These are phyloP conservation scores for Alternaria alternata DNA, from an alignment of 2,329 filamentous ascomycete species.

Conservation along the genomic window DNA sequence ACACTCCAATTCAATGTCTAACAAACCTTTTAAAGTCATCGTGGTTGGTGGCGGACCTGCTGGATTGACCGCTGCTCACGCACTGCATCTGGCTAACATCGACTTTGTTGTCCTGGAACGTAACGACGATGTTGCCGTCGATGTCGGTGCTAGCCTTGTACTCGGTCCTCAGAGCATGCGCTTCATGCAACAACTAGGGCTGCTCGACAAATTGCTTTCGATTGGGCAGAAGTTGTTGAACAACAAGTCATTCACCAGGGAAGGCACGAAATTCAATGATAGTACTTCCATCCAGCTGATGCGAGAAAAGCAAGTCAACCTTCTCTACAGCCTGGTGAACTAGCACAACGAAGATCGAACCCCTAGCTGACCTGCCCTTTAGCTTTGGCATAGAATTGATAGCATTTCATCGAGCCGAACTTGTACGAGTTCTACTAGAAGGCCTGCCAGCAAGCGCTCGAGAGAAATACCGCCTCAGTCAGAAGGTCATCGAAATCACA, in stretches of 20 bases:
- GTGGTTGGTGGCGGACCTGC: not conserved
- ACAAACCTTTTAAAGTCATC: not conserved
- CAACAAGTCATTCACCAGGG: not conserved
- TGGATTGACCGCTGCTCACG: not conserved
- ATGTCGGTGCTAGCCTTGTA: slow-evolving; percentile 3
- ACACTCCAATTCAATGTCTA: not conserved
- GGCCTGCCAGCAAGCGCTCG: not conserved
- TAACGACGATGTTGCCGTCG: not conserved
- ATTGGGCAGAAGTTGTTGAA: not conserved
- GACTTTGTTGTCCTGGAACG: slow-evolving; percentile 6
- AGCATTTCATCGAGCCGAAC: slow-evolving; percentile 2
- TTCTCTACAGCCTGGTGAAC: not conserved
- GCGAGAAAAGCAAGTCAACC: not conserved
- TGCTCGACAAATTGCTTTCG: slow-evolving; percentile 2
- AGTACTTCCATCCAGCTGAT: not conserved
- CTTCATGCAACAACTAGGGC: slow-evolving; percentile 1
- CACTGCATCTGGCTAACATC: not conserved
- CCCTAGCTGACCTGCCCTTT: not conserved
- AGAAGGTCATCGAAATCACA: not conserved
- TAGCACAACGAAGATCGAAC: not conserved
- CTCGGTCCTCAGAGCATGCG: not conserved
- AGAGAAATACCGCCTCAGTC: not conserved
- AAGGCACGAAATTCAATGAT: slow-evolving; percentile 2
- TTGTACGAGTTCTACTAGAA: not conserved
- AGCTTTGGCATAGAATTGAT: slow-evolving; percentile 1